phyloP scores from a whole-genome alignment of 176 grass and related monocot species.

The Phragmites australis region DNA sequence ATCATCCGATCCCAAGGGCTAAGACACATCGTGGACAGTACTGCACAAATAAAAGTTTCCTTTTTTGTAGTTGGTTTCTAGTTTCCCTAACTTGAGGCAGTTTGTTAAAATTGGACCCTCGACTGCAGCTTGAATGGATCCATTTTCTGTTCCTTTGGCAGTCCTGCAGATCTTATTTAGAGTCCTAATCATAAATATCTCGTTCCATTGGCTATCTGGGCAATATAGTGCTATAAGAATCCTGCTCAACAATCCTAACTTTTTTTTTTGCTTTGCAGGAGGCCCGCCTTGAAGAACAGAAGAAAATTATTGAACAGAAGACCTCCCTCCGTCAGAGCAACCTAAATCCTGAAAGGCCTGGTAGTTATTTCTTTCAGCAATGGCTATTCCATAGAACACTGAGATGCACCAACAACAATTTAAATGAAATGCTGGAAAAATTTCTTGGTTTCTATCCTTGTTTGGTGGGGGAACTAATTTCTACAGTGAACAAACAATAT shows the following conservation, averaged over 20 bases:
- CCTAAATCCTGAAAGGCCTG: constrained; percentile 94
- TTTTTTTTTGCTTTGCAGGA: constrained; percentile 54
- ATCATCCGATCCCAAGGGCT: not conserved
- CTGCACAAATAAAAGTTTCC: not conserved
- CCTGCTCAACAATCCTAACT: not conserved
- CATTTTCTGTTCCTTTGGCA: not conserved
- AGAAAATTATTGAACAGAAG: constrained; percentile 77
- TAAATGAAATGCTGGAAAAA: not conserved
- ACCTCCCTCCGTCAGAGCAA: constrained; percentile 68
- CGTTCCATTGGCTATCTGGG: not conserved
- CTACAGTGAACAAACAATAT: not conserved
- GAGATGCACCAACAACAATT: constrained; percentile 9
- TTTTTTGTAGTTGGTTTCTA: not conserved
- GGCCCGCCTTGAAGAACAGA: constrained; percentile 81
- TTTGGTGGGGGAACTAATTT: constrained; percentile 6
- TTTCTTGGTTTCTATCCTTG: constrained; percentile 14
- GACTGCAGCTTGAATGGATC: constrained; percentile 2
- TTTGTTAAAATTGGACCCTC: not conserved
- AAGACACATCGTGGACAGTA: not conserved
- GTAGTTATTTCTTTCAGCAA: constrained; percentile 40
- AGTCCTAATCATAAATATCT: not conserved
- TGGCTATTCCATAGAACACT: constrained; percentile 7
- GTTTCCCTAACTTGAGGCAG: not conserved
- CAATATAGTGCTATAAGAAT: not conserved
- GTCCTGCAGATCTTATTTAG: constrained; percentile 19